These are phyloP conservation scores for Ogataea parapolymorpha DNA, from an alignment of 805 yeast species.

Conservation along the genomic window DNA sequence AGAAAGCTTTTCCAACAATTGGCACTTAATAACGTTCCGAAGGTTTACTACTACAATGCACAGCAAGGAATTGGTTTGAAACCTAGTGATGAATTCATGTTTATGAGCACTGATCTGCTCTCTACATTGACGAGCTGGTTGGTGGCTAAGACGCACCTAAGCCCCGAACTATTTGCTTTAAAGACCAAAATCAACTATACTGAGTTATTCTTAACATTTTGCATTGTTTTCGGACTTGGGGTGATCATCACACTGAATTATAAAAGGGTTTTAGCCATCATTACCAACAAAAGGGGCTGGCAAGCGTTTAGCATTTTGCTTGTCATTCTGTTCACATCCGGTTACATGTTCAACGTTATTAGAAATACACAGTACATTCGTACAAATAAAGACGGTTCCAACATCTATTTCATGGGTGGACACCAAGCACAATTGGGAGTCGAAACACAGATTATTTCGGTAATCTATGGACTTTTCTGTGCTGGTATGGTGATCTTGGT, in stretches of 20 bases:
- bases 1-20: constrained; percentile 50
- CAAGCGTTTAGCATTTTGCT: constrained; percentile 59
- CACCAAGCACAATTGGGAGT: constrained; percentile 78
- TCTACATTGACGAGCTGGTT: constrained; percentile 36
- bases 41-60: constrained; percentile 42
- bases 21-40: constrained; percentile 72
- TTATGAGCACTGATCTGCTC: constrained; percentile 41
- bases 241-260: constrained; percentile 30
- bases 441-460: constrained; percentile 84
- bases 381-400: constrained; percentile 37
- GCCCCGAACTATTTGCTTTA: constrained; percentile 30
- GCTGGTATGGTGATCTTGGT: constrained; percentile 56
- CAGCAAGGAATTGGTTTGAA: constrained; percentile 23
- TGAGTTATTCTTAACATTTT: constrained; percentile 34
- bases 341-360: constrained; percentile 91
- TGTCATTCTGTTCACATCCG: constrained; percentile 72
- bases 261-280: constrained; percentile 36
- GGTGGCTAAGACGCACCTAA: constrained; percentile 17
- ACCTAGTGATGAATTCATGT: constrained; percentile 40
- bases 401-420: constrained; percentile 45
- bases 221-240: constrained; percentile 34
- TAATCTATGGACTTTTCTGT: constrained; percentile 68
- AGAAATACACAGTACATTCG: constrained; percentile 66
- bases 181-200: constrained; percentile 42
- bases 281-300: constrained; percentile 65